phyloP scores from a whole-genome alignment of 2,329 filamentous ascomycete species.

The Coleophoma cylindrospora region DNA sequence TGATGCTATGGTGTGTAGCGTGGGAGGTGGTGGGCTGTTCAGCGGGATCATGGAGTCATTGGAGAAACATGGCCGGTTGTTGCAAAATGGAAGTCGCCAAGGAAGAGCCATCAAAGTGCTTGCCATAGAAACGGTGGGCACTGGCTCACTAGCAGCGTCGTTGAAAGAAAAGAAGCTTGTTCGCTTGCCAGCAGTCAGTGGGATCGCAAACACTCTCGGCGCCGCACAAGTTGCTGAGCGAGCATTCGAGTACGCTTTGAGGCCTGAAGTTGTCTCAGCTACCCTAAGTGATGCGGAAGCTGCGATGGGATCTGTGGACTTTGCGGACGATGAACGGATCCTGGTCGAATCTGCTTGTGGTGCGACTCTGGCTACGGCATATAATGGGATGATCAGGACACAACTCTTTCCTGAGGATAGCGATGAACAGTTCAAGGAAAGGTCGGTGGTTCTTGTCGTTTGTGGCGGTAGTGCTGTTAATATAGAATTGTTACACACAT shows the following conservation, averaged over 20 bases:
- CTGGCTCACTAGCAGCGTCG: constrained; percentile 63
- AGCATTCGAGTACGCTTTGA: constrained; percentile 59
- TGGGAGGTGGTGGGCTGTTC: constrained; percentile 77
- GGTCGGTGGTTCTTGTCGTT: constrained; percentile 77
- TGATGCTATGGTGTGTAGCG: constrained; percentile 70
- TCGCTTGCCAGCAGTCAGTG: constrained; percentile 67
- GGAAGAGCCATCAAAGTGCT: constrained; percentile 45
- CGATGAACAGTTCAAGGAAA: constrained; percentile 55
- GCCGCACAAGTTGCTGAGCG: constrained; percentile 64
- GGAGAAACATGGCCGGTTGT: constrained; percentile 18
- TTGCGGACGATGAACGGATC: constrained; percentile 77
- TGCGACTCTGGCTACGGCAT: constrained; percentile 67
- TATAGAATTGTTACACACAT: constrained; percentile 54
- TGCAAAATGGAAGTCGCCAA: constrained; percentile 2
- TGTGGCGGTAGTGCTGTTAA: constrained; percentile 74
- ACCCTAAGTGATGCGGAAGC: constrained; percentile 75
- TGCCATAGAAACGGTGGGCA: constrained; percentile 72
- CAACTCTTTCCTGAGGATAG: constrained; percentile 47
- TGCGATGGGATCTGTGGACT: constrained; percentile 67
- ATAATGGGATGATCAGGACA: constrained; percentile 57
- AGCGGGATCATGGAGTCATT: constrained; percentile 67
- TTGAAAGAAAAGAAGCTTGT: constrained; percentile 51
- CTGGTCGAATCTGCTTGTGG: constrained; percentile 85
- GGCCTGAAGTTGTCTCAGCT: constrained; percentile 48
- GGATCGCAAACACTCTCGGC: constrained; percentile 69